phyloP scores from a whole-genome alignment of 192 early-diverging fungal species.

The Coemansia sp. region DNA sequence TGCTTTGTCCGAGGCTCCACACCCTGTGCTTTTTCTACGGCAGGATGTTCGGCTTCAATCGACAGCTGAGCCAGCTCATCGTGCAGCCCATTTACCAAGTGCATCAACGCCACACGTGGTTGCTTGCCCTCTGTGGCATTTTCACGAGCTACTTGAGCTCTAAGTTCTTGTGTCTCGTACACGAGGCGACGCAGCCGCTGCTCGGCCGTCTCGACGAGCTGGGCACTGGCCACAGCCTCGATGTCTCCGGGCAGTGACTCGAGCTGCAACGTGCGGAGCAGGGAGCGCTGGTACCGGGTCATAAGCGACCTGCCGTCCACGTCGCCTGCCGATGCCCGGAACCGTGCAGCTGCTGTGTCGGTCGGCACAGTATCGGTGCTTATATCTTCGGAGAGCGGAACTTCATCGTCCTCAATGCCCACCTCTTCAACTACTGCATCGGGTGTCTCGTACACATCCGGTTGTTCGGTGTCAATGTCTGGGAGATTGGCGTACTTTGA shows the following conservation, averaged over 20 bases:
- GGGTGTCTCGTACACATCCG: conserved; percentile 86
- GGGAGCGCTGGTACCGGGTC: conserved; percentile 35
- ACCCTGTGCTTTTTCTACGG: background rate
- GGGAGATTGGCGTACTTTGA: conserved; percentile 77
- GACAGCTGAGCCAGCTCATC: conserved; percentile 40
- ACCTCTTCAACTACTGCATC: conserved; percentile 45
- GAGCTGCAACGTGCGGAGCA: conserved; percentile 43
- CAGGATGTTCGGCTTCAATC: background rate
- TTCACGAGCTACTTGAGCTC: conserved; percentile 55
- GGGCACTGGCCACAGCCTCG: conserved; percentile 12
- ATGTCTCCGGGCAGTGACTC: conserved; percentile 22
- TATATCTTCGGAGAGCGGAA: conserved; percentile 30
- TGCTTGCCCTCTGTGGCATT: background rate
- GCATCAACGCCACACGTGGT: conserved; percentile 34
- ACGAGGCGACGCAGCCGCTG: conserved; percentile 76
- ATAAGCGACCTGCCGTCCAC: conserved; percentile 18
- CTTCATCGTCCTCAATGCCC: conserved; percentile 4
- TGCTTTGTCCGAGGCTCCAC: too few relatives aligned
- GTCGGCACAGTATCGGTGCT: conserved; percentile 3
- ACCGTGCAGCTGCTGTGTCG: conserved; percentile 23
- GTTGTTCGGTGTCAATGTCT: conserved; percentile 67
- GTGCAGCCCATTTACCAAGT: conserved; percentile 30
- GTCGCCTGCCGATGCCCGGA: conserved; percentile 33
- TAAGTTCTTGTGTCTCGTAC: conserved; percentile 81
- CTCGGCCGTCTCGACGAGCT: conserved; percentile 67